These are phyloP conservation scores for Cardiospermum halicacabum DNA, from an alignment of 345 rosid species.

Conservation along the genomic window DNA sequence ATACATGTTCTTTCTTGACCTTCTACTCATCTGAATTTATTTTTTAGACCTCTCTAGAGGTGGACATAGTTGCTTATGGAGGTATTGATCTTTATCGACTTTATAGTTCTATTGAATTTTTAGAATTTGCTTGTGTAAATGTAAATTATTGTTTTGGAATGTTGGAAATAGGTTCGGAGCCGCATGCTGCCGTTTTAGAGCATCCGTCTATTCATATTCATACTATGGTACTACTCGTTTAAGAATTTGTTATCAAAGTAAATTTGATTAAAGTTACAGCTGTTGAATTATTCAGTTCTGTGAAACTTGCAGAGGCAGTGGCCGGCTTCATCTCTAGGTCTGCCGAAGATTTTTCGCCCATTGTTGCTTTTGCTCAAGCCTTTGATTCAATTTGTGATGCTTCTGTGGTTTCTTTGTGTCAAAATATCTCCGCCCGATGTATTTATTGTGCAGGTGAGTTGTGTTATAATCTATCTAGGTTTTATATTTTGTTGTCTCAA, in stretches of 20 bases:
- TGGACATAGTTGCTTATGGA: constrained; percentile 91
- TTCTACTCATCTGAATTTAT: constrained; percentile 12
- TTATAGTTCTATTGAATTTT: no score
- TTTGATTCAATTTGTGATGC: constrained; percentile 63
- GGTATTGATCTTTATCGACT: no score
- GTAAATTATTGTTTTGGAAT: constrained; percentile 5
- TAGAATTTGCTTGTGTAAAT: background rate
- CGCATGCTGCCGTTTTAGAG: constrained; percentile 62
- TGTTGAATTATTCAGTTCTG: background rate
- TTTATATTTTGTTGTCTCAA: no score
- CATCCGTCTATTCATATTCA: constrained; percentile 74
- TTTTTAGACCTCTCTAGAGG: constrained; percentile 71
- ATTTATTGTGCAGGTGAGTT: constrained; percentile 80
- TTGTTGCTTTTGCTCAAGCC: constrained; percentile 75
- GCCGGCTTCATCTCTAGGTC: constrained; percentile 40
- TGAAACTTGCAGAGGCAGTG: constrained; percentile 46
- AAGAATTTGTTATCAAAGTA: background rate
- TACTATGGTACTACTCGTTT: constrained; percentile 57
- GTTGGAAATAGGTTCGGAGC: constrained; percentile 64
- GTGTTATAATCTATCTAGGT: background rate
- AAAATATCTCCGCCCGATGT: constrained; percentile 72
- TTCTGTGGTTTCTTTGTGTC: constrained; percentile 83
- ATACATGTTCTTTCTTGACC: background rate
- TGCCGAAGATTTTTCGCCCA: constrained; percentile 60
- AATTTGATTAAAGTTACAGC: background rate